Evolutionary conservation across 129 eudicot species (phyloP), one percentile per base, ranked within the genome.

Genomic region (Smallanthus sonchifolius): DNA sequence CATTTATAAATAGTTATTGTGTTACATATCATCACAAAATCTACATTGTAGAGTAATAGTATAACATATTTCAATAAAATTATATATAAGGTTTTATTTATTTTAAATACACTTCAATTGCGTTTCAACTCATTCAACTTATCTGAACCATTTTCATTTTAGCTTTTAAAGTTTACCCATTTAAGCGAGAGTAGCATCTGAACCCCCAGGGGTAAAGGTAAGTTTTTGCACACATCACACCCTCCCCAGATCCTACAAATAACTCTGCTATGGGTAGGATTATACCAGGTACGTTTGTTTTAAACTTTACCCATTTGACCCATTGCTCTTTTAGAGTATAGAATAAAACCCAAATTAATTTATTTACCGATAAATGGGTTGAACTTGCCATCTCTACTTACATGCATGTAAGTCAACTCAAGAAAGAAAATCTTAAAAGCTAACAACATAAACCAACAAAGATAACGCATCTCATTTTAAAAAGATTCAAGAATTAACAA

Each of bases 381-480:
- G 10, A 42, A 67, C 7, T 10, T 10, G 40, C 10, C 37, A 20
- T 40, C 54, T 43, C 39, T 11, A 67, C 14, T 6, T n/a, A 5
- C 20, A 49, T 49, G 20, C 24, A 49, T 49, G 19, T 15, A 14
- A 16, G 57, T n/a, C 7, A 6, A 2, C 24, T 6, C 11, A 5
- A 11, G 35, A 64, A 37, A n/a, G 34, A 62, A 44, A 3, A 74
- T 10, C 7, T 2, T 16, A 24, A 39, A 39, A 54, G 37, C 16
- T 35, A 19, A 55, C 38, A 77, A 20, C 44, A 40, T 54, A 34
- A 63, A 72, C 40, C 39, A 64, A 10, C 47, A 78, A 10, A 5
- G 10, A 40, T 45, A 69, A 44, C 75, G 67, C 76, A 69, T 34
- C 30, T 72, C 52, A 67, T 57, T 24, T 47, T 37, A 48, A 67